Percentiles rank a stretch among this genome's conserved stretches.
phyloP scores from a whole-genome alignment of 2,329 filamentous ascomycete genomes.

The Colletotrichum spaethianum region DNA sequence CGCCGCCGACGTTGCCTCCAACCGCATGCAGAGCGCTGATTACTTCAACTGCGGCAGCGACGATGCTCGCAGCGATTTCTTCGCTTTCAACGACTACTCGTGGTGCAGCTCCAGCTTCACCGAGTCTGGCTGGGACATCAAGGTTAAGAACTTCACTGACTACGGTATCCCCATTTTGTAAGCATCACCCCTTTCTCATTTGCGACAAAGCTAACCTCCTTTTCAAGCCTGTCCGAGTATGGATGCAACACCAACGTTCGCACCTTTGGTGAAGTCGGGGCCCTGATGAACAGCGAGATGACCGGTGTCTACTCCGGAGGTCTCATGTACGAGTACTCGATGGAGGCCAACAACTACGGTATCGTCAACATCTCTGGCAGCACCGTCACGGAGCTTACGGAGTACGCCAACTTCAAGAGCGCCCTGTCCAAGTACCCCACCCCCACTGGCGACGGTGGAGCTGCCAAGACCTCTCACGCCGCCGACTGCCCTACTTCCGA shows the following conservation, averaged over 20 bases:
- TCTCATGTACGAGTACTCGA: conserved; percentile 94
- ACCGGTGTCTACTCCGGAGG: conserved; percentile 93
- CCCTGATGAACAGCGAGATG: conserved; percentile 89
- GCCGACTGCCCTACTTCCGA: conserved; percentile 65
- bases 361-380: conserved; percentile 76
- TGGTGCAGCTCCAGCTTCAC: conserved; percentile 83
- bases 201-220: background rate
- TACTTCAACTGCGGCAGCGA: conserved; percentile 96
- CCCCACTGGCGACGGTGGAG: conserved; percentile 66
- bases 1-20: conserved; percentile 85
- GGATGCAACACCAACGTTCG: conserved; percentile 89
- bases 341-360: conserved; percentile 85
- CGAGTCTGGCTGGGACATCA: conserved; percentile 85
- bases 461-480: conserved; percentile 61
- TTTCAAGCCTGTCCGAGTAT: conserved; percentile 83
- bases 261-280: conserved; percentile 82
- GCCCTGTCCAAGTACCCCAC: conserved; percentile 65
- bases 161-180: conserved; percentile 90
- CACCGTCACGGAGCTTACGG: conserved; percentile 69
- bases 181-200: conserved; percentile 50
- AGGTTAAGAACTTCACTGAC: conserved; percentile 88
- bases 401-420: conserved; percentile 71
- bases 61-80: conserved; percentile 88
- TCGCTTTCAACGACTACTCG: conserved; percentile 91
- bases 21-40: conserved; percentile 86